Evolutionary conservation across 441 rosid genomes (phyloP).

Genomic region (Geranium incanum): DNA sequence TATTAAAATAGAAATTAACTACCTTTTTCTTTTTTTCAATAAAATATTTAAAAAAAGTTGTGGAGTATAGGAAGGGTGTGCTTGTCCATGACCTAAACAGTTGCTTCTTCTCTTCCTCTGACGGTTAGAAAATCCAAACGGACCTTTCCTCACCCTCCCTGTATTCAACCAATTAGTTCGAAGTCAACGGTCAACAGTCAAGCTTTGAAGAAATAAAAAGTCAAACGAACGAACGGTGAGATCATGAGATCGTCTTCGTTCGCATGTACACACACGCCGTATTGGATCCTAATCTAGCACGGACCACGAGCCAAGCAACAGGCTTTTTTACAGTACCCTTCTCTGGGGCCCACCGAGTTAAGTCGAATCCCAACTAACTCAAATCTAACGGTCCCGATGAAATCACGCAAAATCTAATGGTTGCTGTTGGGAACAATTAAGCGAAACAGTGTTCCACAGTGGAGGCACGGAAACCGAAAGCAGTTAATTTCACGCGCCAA

Average conservation of each 20-base stretch:
- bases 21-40: not conserved
- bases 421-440: not conserved
- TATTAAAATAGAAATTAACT: conserved; percentile 6
- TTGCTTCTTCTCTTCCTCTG: conserved; percentile 15
- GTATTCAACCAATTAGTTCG: not conserved
- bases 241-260: too few relatives aligned
- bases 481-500: conserved; percentile 1
- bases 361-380: not conserved
- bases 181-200: not conserved
- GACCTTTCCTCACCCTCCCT: conserved; percentile 17
- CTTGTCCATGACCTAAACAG: conserved; percentile 15
- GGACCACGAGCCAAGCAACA: not conserved
- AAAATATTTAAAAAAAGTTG: not conserved
- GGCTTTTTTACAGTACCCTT: not conserved
- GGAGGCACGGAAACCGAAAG: not conserved
- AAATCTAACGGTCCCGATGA: not conserved
- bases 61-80: conserved; percentile 22
- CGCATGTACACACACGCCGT: too few relatives aligned
- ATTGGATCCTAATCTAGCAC: not conserved
- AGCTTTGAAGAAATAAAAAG: not conserved
- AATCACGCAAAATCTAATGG: not conserved
- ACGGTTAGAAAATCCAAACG: conserved; percentile 30
- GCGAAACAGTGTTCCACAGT: not conserved
- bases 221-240: not conserved
- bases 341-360: not conserved